These are phyloP conservation scores for Penicillium mononematosum DNA, from an alignment of 495 filamentous ascomycete genomes.

Conservation along the genomic window DNA sequence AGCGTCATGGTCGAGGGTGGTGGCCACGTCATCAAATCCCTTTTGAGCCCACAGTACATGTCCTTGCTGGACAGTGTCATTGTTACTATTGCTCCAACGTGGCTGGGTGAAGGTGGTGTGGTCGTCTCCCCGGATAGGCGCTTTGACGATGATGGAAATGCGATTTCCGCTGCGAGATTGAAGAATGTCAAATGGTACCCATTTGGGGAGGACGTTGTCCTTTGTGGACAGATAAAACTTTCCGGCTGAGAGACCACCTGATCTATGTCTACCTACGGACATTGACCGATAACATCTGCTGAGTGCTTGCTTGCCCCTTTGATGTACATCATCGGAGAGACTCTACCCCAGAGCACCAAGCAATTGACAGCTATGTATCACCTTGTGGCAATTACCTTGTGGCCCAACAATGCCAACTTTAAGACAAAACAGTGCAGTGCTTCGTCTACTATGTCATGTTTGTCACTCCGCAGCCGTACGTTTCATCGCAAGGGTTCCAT, in stretches of 20 bases:
- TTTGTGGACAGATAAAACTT: conserved; percentile 58
- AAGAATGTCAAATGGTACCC: conserved; percentile 68
- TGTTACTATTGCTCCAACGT: conserved; percentile 82
- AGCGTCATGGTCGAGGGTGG: conserved; percentile 92
- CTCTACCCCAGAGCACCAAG: neutral
- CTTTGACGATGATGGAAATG: conserved; percentile 40
- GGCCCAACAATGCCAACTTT: neutral
- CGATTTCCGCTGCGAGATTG: conserved; percentile 57
- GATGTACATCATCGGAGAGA: neutral
- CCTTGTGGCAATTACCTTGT: neutral
- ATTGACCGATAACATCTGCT: neutral
- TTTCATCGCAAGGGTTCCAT: neutral
- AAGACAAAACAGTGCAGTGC: neutral
- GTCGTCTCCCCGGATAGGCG: conserved; percentile 60
- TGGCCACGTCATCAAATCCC: conserved; percentile 71
- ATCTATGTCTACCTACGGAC: neutral
- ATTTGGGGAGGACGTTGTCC: conserved; percentile 74
- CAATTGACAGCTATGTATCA: neutral
- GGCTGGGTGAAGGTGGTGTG: conserved; percentile 77
- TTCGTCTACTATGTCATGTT: neutral
- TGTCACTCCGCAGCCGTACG: neutral
- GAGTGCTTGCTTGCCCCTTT: neutral
- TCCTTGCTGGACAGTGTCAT: conserved; percentile 71
- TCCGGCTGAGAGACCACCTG: neutral
- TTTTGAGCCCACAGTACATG: conserved; percentile 56